phyloP scores from a whole-genome alignment of 108 stramenopile species.

The Hondaea fermentalgiana region DNA sequence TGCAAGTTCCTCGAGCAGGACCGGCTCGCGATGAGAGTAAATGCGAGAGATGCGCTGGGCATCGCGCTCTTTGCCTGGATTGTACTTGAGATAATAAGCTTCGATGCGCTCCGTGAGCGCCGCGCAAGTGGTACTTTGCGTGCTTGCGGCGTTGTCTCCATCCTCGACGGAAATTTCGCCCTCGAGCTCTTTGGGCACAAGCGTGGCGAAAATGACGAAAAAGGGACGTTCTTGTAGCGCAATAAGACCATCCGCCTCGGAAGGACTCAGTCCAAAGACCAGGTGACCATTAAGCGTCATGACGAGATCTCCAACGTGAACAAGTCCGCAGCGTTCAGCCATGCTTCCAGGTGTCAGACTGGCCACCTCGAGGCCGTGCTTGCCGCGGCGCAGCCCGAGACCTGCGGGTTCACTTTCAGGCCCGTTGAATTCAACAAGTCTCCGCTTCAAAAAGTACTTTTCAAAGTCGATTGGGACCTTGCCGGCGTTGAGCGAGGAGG shows the following conservation, averaged over 20 bases:
- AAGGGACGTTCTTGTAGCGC: background rate
- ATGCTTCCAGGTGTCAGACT: background rate
- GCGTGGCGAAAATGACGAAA: background rate
- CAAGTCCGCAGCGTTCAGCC: background rate
- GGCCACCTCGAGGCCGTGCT: background rate
- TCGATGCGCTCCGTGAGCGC: background rate
- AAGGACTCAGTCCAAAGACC: background rate
- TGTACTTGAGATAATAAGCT: background rate
- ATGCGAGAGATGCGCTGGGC: background rate
- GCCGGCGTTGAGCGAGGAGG: background rate
- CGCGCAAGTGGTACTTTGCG: background rate
- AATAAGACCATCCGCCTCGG: background rate
- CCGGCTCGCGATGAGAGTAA: constrained; percentile 2
- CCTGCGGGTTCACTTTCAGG: background rate
- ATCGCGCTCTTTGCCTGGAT: background rate
- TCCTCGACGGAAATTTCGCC: background rate
- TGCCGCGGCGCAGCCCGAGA: background rate
- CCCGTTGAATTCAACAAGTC: background rate
- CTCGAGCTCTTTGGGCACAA: constrained; percentile 9
- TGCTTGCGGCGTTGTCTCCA: background rate
- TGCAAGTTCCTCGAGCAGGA: background rate
- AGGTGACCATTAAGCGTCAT: background rate
- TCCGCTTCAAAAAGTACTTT: background rate
- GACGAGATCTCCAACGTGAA: background rate
- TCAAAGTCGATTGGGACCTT: background rate